These are phyloP conservation scores for Colletotrichum viniferum DNA, from an alignment of 2,329 filamentous ascomycete species.

Conservation along the genomic window DNA sequence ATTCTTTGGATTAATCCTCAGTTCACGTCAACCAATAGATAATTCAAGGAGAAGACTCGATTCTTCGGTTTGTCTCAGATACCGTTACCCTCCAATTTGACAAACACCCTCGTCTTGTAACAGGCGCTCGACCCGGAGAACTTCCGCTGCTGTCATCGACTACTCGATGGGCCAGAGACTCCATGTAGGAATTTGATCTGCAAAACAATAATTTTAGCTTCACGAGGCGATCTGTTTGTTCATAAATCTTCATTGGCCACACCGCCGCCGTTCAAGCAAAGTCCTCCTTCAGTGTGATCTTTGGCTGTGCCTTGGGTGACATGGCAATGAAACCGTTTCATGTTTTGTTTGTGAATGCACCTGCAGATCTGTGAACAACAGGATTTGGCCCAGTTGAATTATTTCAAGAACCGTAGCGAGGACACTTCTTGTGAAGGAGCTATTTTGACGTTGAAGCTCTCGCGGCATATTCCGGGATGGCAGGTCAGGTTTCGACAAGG, in stretches of 20 bases:
- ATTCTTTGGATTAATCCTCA: not conserved
- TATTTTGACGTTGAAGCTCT: not conserved
- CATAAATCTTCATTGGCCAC: not conserved
- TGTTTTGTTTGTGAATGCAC: not conserved
- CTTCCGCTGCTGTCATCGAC: not conserved
- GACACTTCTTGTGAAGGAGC: not conserved
- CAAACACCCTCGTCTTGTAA: not conserved
- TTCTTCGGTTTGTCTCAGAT: not conserved
- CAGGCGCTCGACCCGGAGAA: not conserved
- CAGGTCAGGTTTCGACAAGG: not conserved
- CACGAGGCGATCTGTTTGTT: not conserved
- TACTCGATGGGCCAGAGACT: not conserved
- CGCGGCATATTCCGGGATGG: not conserved
- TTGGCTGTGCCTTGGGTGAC: not conserved
- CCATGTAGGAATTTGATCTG: not conserved
- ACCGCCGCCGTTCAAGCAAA: not conserved
- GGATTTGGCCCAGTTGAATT: not conserved
- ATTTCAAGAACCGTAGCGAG: not conserved
- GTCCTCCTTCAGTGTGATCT: not conserved
- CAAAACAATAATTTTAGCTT: not conserved
- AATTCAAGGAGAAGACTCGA: not conserved
- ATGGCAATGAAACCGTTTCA: not conserved
- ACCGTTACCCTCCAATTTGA: not conserved
- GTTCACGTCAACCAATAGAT: not conserved
- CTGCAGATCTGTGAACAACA: not conserved